Conservation (phyloP, 2,329 filamentous ascomycete species). For the Colletotrichum sp. region DNA sequence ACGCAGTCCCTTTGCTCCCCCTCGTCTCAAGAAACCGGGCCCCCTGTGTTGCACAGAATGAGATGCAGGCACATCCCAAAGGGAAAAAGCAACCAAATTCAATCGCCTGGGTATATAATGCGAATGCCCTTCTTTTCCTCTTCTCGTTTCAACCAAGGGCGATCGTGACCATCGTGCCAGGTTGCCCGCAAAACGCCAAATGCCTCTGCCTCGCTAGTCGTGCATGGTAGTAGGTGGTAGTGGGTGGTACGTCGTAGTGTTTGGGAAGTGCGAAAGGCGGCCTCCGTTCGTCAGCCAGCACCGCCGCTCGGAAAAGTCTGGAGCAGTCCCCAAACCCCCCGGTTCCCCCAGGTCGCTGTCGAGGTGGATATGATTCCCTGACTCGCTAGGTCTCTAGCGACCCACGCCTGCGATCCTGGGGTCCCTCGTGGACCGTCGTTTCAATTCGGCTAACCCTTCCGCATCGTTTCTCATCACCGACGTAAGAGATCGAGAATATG, state of each 20-base stretch:
- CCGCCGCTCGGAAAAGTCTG: not conserved
- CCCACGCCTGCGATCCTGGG: not conserved
- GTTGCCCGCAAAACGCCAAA: not conserved
- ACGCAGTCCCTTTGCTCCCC: not conserved
- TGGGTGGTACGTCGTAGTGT: not conserved
- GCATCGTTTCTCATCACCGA: not conserved
- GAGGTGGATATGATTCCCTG: not conserved
- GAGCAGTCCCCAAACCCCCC: not conserved
- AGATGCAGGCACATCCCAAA: not conserved
- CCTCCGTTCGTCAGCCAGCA: not conserved
- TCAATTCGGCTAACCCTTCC: not conserved
- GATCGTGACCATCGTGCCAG: not conserved
- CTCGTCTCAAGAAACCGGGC: not conserved
- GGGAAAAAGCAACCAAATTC: not conserved
- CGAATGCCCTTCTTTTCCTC: not conserved
- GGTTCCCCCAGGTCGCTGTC: not conserved
- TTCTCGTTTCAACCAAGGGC: not conserved
- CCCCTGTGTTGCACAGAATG: not conserved
- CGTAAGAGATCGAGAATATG: not conserved
- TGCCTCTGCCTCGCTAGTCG: not conserved
- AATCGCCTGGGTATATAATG: constrained; percentile 17
- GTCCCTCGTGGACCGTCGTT: not conserved
- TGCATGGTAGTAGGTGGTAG: not conserved
- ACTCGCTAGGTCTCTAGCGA: not conserved
- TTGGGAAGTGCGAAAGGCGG: not conserved